phyloP scores from a whole-genome alignment of 2,329 filamentous ascomycete genomes.

The Ophiostoma australiae region DNA sequence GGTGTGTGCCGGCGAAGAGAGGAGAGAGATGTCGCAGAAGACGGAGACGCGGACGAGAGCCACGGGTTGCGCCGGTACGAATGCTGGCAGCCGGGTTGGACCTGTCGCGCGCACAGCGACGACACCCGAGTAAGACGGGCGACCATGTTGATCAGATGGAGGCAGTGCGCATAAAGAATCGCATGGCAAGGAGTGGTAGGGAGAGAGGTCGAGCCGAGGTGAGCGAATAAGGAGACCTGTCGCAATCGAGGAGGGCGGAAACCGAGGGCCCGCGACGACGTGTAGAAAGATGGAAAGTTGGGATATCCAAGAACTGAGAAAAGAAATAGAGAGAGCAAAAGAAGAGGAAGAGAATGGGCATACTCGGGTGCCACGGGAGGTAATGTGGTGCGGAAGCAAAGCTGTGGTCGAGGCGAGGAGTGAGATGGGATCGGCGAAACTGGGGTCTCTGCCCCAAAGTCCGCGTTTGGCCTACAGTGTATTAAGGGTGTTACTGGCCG shows the following conservation, averaged over 20 bases:
- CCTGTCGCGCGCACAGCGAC: conserved; percentile 23
- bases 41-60: background rate
- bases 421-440: background rate
- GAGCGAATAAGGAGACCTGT: conserved; percentile 1
- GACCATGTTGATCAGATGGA: conserved; percentile 22
- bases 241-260: conserved; percentile 5
- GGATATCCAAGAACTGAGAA: background rate
- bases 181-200: background rate
- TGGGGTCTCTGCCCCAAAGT: background rate
- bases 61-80: conserved; percentile 2
- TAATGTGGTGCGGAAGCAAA: background rate
- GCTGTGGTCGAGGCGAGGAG: background rate
- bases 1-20: background rate
- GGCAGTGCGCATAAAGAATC: background rate
- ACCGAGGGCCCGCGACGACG: background rate
- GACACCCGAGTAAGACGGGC: conserved; percentile 25
- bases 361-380: background rate
- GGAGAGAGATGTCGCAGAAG: conserved; percentile 18
- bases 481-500: background rate
- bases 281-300: background rate
- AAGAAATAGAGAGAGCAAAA: background rate
- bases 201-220: background rate
- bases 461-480: background rate
- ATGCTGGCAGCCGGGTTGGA: conserved; percentile 16
- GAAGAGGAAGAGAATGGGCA: background rate